Conservation (phyloP, 2,329 filamentous ascomycete genomes). For the Trematosphaeria pertusa region DNA sequence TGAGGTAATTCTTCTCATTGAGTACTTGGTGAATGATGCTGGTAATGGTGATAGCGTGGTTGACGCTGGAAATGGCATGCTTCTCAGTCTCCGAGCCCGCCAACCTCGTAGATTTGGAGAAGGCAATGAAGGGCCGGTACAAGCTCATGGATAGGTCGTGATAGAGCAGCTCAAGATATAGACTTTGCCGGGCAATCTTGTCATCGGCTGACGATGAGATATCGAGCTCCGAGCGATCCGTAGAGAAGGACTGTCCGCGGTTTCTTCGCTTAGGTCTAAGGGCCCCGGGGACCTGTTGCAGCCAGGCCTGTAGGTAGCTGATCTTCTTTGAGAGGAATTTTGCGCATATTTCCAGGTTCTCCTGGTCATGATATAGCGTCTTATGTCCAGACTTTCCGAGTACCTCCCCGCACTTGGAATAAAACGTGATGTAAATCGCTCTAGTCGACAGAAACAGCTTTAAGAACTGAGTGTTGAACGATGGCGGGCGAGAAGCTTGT, state of each 20-base stretch:
- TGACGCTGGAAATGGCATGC: slow-evolving; percentile 22
- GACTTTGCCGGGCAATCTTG: slow-evolving; percentile 4
- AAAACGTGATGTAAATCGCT: slow-evolving; percentile 46
- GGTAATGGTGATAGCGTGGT: slow-evolving; percentile 29
- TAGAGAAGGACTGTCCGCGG: slow-evolving; percentile 21
- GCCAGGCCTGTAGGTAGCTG: slow-evolving; percentile 40
- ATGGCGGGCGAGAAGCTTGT: not conserved
- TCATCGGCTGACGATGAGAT: not conserved
- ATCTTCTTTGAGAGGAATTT: slow-evolving; percentile 35
- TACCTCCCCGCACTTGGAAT: slow-evolving; percentile 34
- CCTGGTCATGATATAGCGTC: slow-evolving; percentile 39
- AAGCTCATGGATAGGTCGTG: slow-evolving; percentile 29
- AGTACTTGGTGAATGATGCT: slow-evolving; percentile 27
- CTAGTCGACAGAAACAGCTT: slow-evolving; percentile 45
- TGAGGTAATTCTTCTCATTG: slow-evolving; percentile 17
- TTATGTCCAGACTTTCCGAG: slow-evolving; percentile 21
- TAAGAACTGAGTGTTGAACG: slow-evolving; percentile 48
- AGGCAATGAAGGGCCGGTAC: slow-evolving; percentile 34
- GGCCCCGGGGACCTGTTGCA: slow-evolving; percentile 44
- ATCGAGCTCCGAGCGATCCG: slow-evolving; percentile 18
- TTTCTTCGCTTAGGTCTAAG: slow-evolving; percentile 30
- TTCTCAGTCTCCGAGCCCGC: slow-evolving; percentile 8
- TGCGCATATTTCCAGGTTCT: slow-evolving; percentile 40
- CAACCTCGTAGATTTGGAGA: slow-evolving; percentile 7
- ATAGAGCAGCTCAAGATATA: slow-evolving; percentile 35